phyloP scores from a whole-genome alignment of 2,329 filamentous ascomycete species.

The Curvularia lunata region DNA sequence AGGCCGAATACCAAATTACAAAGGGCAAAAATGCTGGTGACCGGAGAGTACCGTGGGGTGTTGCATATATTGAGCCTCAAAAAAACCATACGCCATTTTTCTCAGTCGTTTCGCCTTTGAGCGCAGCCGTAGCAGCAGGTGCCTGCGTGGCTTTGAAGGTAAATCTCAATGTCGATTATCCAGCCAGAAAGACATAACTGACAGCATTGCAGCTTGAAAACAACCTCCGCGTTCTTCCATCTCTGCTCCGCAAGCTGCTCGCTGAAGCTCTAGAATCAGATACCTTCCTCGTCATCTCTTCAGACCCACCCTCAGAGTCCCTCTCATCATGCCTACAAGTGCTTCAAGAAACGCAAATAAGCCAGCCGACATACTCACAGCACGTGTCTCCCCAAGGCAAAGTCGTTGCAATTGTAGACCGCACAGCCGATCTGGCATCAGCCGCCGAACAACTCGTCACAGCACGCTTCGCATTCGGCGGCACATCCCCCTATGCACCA shows the following conservation, averaged over 20 bases:
- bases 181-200: neutral
- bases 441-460: slow-evolving; percentile 62
- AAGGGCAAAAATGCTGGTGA: slow-evolving; percentile 49
- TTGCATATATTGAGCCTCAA: slow-evolving; percentile 58
- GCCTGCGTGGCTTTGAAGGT: slow-evolving; percentile 61
- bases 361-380: slow-evolving; percentile 32
- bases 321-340: slow-evolving; percentile 40
- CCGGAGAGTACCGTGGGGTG: slow-evolving; percentile 47
- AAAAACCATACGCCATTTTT: slow-evolving; percentile 57
- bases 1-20: slow-evolving; percentile 53
- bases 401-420: slow-evolving; percentile 65
- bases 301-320: slow-evolving; percentile 35
- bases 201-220: slow-evolving; percentile 47
- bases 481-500: slow-evolving; percentile 65
- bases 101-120: slow-evolving; percentile 40
- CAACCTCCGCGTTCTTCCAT: slow-evolving; percentile 46
- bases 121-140: slow-evolving; percentile 58
- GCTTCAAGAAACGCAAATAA: slow-evolving; percentile 36
- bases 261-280: slow-evolving; percentile 55
- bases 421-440: slow-evolving; percentile 60
- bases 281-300: slow-evolving; percentile 55
- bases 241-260: slow-evolving; percentile 50
- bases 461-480: slow-evolving; percentile 63
- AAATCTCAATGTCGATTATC: slow-evolving; percentile 10
- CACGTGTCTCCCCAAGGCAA: slow-evolving; percentile 47